Base-by-base conservation (phyloP, 768 basidiomycete species). In the Boletus tylopilopsis region DNA sequence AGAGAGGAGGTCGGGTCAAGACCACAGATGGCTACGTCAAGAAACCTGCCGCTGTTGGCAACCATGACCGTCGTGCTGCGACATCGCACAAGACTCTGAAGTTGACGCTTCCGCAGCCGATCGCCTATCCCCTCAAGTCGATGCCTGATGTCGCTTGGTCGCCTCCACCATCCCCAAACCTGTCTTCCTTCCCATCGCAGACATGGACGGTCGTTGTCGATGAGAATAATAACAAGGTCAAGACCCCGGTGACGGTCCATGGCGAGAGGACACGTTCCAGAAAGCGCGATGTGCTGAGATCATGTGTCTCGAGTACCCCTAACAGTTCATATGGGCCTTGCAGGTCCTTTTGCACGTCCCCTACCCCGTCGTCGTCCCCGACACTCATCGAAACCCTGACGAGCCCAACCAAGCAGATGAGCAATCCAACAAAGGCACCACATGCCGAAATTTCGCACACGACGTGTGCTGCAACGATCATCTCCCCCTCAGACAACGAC, bases 131-230 rank as follows among this genome's bases (percentile, higher is more conserved):
- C 0, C 19, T 11, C 5, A 15, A 18, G 8, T 5, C 27, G 1
- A 5, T 2, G 12, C n/a, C 6, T 13, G 3, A 11, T 1, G 13
- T 3, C 16, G 21, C 6, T 6, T 39, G 30, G 24, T 37, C 52
- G 0, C 34, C 38, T 2, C 35, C 34, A 1, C 6, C 29, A 6
- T 42, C 42, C 10, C 38, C 58, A 9, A 21, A 37, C n/a, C 23
- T 49, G 11, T 39, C 45, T 16, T 50, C 48, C 0, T 50, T 45
- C 39, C 50, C 42, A 5, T 61, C 54, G 0, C 59, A 42, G 23
- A 50, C 23, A 8, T 44, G 40, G 59, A 38, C 37, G 1, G 30
- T 46, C 2, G 42, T 42, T 10, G 22, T 43, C 16, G 13, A 21
- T 13, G 22, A 23, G 3, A 40, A 25, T 18, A 23, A n/a, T 11